Evolutionary conservation across 139 green algal genomes (phyloP).

Genomic region (Auxenochlorella protothecoides): DNA sequence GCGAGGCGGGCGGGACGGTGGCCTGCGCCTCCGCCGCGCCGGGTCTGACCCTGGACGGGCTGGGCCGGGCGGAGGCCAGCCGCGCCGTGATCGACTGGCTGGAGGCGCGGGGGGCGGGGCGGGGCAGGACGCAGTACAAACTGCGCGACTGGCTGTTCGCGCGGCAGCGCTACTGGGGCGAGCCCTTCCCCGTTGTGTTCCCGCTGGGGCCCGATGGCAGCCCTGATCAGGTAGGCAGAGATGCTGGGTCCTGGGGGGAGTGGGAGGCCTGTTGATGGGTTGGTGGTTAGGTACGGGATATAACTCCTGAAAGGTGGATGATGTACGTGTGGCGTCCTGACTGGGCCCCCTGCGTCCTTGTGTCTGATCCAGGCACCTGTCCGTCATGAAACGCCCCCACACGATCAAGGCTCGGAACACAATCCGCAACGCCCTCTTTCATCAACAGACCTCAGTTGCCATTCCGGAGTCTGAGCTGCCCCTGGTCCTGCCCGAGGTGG

Average conservation of each 20-base stretch:
- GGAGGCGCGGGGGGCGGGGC: constrained; percentile 24
- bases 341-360: too few species aligned
- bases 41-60: constrained; percentile 65
- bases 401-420: too few species aligned
- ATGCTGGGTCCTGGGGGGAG: too few species aligned
- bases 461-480: constrained; percentile 77
- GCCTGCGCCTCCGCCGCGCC: constrained; percentile 32
- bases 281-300: neutral
- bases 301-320: neutral
- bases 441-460: constrained; percentile 22
- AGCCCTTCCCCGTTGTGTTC: constrained; percentile 95
- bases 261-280: neutral
- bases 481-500: constrained; percentile 71
- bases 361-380: too few species aligned
- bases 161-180: constrained; percentile 96
- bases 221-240: too few species aligned
- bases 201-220: constrained; percentile 40
- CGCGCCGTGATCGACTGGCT: constrained; percentile 43
- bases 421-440: too few species aligned
- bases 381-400: too few species aligned
- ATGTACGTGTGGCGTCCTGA: neutral
- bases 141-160: constrained; percentile 98
- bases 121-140: constrained; percentile 70
- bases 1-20: constrained; percentile 35
- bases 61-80: constrained; percentile 34